Conservation (phyloP, 2,329 filamentous ascomycete genomes). For the Fusarium sp. region DNA sequence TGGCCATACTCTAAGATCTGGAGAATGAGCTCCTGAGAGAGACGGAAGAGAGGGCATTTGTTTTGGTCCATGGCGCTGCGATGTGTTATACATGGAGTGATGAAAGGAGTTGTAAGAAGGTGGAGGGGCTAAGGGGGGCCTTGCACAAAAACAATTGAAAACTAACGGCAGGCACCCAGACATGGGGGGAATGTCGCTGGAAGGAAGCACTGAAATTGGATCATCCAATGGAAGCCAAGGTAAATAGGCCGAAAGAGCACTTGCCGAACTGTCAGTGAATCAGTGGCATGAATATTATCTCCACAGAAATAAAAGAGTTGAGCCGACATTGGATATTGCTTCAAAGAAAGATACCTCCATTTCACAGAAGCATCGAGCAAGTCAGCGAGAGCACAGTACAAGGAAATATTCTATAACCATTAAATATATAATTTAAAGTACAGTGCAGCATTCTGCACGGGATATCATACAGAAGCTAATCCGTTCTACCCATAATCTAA, state of each 20-base stretch:
- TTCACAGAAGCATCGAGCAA: background rate
- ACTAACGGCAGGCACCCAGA: background rate
- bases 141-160: background rate
- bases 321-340: too few relatives aligned
- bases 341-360: too few relatives aligned
- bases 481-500: background rate
- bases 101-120: background rate
- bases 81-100: background rate
- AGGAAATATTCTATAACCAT: background rate
- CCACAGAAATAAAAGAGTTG: background rate
- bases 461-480: slow-evolving; percentile 21
- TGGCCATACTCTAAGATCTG: background rate
- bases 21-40: slow-evolving; percentile 12
- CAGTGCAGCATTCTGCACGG: background rate
- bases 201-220: background rate
- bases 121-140: background rate
- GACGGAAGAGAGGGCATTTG: background rate
- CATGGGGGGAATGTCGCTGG: background rate
- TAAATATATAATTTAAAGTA: background rate
- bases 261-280: background rate
- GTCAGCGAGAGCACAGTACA: background rate
- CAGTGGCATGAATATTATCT: too few relatives aligned
- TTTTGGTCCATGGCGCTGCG: background rate
- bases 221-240: background rate
- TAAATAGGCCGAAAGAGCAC: too few relatives aligned